Percentiles rank a stretch among this genome's conserved stretches.
Conservation (phyloP, 2,329 filamentous ascomycete species). For the Bipolaris oryzae region DNA sequence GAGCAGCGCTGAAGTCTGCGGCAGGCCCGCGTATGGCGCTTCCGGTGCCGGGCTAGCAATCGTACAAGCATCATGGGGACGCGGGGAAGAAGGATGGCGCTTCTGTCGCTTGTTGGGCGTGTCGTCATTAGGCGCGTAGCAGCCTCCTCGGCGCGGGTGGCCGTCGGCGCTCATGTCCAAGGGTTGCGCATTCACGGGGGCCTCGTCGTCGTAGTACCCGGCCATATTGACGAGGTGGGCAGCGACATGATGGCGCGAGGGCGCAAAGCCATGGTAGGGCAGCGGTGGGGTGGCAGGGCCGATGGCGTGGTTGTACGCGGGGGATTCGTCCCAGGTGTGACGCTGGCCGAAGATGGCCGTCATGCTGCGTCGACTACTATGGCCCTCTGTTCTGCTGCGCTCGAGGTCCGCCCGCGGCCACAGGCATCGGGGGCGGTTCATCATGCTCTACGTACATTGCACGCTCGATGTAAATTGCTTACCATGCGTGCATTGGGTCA, state of each 20-base stretch:
- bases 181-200: constrained; percentile 11
- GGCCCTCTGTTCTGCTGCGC: constrained; percentile 2
- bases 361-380: constrained; percentile 12
- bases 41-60: background rate
- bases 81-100: background rate
- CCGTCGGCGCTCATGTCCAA: constrained; percentile 17
- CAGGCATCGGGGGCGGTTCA: background rate
- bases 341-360: constrained; percentile 10
- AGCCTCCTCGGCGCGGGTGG: constrained; percentile 9
- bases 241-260: constrained; percentile 27
- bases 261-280: constrained; percentile 24
- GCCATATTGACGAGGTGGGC: constrained; percentile 19
- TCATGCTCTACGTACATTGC: constrained; percentile 2
- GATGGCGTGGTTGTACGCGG: constrained; percentile 10
- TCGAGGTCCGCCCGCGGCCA: constrained; percentile 8
- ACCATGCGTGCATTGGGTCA: background rate
- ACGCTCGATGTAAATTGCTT: background rate
- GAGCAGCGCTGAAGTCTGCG: constrained; percentile 11
- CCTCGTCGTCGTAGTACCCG: constrained; percentile 14
- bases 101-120: constrained; percentile 4
- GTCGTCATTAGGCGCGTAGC: constrained; percentile 11
- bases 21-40: constrained; percentile 5
- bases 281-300: constrained; percentile 16
- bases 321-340: constrained; percentile 7
- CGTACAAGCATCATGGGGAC: constrained; percentile 4